Base-by-base conservation (phyloP, 2,329 filamentous ascomycete genomes). In the Colletotrichum sp. region DNA sequence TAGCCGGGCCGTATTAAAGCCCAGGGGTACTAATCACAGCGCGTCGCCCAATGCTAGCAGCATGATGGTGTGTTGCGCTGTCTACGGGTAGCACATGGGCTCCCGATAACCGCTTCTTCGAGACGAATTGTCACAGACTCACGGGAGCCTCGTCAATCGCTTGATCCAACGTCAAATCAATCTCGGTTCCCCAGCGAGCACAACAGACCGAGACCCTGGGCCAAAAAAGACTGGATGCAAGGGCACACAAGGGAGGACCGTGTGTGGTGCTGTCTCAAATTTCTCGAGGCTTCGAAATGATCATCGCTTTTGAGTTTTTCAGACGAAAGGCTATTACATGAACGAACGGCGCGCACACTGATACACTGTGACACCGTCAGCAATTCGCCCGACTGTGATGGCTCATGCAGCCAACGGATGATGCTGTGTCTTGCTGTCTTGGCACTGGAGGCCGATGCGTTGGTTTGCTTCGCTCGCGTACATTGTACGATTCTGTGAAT, bases 201-300 rank as follows among this genome's bases (percentile, higher is more conserved):
- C 28, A 18, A 21, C n/a, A 12, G 28, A 63, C 30, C 61, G 21
- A 38, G 26, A 34, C n/a, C 21, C 21, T 28, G 28, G 34, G 24
- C 24, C 21, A n/a, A 28, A 34, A n/a, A 28, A 58, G 58, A 58
- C 55, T 67, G n/a, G 4, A 55, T 61, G 36, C 55, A 55, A 66
- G 65, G 71, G 71, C 58, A 60, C n/a, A 34, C 55, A 67, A 75
- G 69, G 69, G 72, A 72, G 43, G 69, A 38, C 55, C 30, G 63
- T 72, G 69, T 34, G 9, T 16, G 30, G n/a, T n/a, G 26, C 36
- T 67, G 69, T 75, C 69, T 67, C 72, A 63, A 21, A 38, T 72
- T 16, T 18, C 68, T 15, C 34, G 32, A 71, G 48, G 24, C 34
- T 24, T 38, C 55, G 21, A 32, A 15, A 67, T 24, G 38, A 38